Evolutionary conservation across 2,329 filamentous ascomycete genomes (phyloP).

Genomic region (Xylariales sp.): DNA sequence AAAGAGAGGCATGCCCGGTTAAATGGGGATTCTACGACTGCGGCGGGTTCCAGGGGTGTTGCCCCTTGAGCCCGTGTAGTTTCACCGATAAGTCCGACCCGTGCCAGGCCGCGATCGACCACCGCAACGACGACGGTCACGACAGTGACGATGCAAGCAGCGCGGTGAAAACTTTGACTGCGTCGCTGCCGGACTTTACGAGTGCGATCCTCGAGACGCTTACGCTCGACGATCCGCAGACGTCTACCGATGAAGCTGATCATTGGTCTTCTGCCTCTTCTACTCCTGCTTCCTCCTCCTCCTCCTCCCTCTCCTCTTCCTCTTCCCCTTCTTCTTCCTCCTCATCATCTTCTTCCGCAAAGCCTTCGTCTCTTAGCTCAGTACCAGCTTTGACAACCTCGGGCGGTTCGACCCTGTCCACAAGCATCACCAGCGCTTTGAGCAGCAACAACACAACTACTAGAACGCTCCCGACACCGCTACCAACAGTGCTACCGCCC

Average conservation of each 20-base stretch:
- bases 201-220: not conserved
- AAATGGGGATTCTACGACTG: constrained; percentile 51
- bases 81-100: constrained; percentile 27
- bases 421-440: constrained; percentile 25
- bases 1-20: constrained; percentile 43
- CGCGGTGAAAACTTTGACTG: not conserved
- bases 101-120: constrained; percentile 16
- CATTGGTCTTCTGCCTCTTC: too few species aligned
- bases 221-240: not conserved
- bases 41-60: constrained; percentile 58
- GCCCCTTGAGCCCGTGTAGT: constrained; percentile 57
- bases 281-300: too few species aligned
- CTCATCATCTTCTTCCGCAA: constrained; percentile 3
- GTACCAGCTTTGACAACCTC: constrained; percentile 12
- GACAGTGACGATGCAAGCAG: not conserved
- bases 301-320: too few species aligned
- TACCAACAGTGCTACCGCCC: constrained; percentile 11
- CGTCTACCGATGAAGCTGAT: not conserved
- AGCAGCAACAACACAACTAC: constrained; percentile 20
- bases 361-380: constrained; percentile 4
- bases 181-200: not conserved
- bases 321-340: too few species aligned
- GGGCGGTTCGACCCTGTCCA: constrained; percentile 18
- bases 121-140: not conserved
- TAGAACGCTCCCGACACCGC: constrained; percentile 2